Evolutionary conservation across 2,329 filamentous ascomycete genomes (phyloP).

Genomic region (Alternaria triticina): DNA sequence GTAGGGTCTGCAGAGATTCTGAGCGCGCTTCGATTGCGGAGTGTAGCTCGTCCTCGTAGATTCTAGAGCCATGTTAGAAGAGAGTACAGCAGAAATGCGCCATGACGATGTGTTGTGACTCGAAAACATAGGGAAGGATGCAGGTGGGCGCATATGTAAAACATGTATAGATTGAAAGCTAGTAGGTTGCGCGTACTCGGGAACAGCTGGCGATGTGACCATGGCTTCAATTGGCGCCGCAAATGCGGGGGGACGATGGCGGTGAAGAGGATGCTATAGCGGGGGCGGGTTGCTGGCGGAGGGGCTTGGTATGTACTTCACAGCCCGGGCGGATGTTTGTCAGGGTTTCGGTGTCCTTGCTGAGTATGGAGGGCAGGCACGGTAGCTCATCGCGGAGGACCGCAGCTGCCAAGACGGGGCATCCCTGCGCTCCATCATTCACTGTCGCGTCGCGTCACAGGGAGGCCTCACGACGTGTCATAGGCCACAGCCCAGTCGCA

Average conservation of each 20-base stretch:
- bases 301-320: constrained; percentile 17
- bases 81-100: background rate
- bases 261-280: constrained; percentile 7
- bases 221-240: constrained; percentile 44
- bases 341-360: constrained; percentile 20
- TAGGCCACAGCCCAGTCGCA: background rate
- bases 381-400: constrained; percentile 23
- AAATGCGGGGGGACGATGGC: constrained; percentile 16
- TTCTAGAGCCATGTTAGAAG: constrained; percentile 59
- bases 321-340: constrained; percentile 16
- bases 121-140: background rate
- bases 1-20: constrained; percentile 81
- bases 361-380: constrained; percentile 23
- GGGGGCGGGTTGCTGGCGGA: constrained; percentile 15
- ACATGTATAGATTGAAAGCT: constrained; percentile 10
- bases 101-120: background rate
- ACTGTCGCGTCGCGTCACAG: constrained; percentile 23
- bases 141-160: constrained; percentile 1
- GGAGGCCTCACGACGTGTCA: background rate
- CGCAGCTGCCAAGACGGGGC: constrained; percentile 19
- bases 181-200: constrained; percentile 47
- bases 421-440: constrained; percentile 13
- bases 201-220: constrained; percentile 52
- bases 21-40: constrained; percentile 92
- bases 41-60: constrained; percentile 91